Evolutionary conservation across 805 yeast genomes (phyloP), one percentile per base, ranked within the genome.

Genomic region (Metschnikowia kofuensis): DNA sequence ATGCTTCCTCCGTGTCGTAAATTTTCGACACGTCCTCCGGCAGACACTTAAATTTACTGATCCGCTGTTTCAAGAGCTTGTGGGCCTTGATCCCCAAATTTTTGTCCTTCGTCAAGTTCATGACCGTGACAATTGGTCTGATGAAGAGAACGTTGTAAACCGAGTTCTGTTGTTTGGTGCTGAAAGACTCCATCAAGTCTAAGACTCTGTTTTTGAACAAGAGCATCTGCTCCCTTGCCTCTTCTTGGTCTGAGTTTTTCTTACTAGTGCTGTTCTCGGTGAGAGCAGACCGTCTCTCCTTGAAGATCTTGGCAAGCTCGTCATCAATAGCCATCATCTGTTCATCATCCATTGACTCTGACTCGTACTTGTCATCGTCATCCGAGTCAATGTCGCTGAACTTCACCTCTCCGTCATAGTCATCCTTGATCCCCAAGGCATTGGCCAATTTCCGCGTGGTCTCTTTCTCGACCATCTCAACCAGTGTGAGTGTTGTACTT

Each of bases 311-410:
- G 0, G 97, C 80, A 30, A 92, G 71, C 52, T 89, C 94, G 21
- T 77, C 87, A 63, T 92, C 98, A 58, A 92, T 79, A 16, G 91
- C 95, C 84, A 90, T 83, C 98, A 92, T 92, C 64, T 90, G 90
- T 59, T 91, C 97, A 66, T 91, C 97, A 51, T 91, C 96, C 95
- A 90, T 88, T 0, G 92, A 83, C 38, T 70, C 75, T 0, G 74
- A 69, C 56, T 87, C 96, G 44, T 84, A 87, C 7, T 79, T 77
- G 29, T 78, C 84, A 30, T 48, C 50, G 29, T 75, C 80, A 5
- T 76, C 83, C 7, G 72, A 66, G 36, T 62, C 64, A 41, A 72
- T 53, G 21, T 69, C 77, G 12, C 66, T 69, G 49, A 65, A 70
- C 50, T 75, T 74, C 31, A 74, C 78, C 55, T 74, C 79, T 7